phyloP scores from a whole-genome alignment of 2,329 filamentous ascomycete genomes.

The Pezicula rhizophila region DNA sequence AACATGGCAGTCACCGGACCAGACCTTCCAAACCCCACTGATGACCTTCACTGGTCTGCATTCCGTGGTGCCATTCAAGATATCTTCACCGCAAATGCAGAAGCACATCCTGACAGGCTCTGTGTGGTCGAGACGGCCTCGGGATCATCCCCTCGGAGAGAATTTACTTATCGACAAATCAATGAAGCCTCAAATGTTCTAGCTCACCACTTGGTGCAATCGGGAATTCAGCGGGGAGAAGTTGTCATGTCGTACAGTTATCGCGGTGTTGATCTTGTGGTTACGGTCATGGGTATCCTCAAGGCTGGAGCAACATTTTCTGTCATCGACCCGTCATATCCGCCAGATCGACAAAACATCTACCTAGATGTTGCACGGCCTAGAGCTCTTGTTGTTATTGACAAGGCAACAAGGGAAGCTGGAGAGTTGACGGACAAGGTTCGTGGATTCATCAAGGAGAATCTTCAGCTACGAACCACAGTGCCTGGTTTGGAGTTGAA shows the following conservation, averaged over 20 bases:
- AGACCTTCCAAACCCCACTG: slow-evolving; percentile 44
- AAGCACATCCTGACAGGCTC: slow-evolving; percentile 55
- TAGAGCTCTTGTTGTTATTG: slow-evolving; percentile 65
- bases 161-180: slow-evolving; percentile 82
- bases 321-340: slow-evolving; percentile 76
- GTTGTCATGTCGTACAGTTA: slow-evolving; percentile 92
- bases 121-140: slow-evolving; percentile 63
- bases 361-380: slow-evolving; percentile 77
- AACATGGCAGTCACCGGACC: background rate
- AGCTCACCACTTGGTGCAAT: slow-evolving; percentile 69
- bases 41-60: slow-evolving; percentile 52
- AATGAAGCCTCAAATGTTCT: slow-evolving; percentile 76
- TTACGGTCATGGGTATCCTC: slow-evolving; percentile 74
- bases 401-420: slow-evolving; percentile 62
- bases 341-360: slow-evolving; percentile 73
- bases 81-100: slow-evolving; percentile 52
- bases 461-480: slow-evolving; percentile 65
- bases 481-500: slow-evolving; percentile 68
- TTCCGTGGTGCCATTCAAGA: slow-evolving; percentile 55
- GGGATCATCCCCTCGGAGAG: slow-evolving; percentile 46
- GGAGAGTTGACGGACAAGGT: slow-evolving; percentile 55
- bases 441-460: slow-evolving; percentile 62
- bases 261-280: slow-evolving; percentile 70
- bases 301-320: slow-evolving; percentile 52
- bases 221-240: slow-evolving; percentile 71